Conservation (phyloP, 2,329 filamentous ascomycete species). For the Proliferodiscus dingleyae region DNA sequence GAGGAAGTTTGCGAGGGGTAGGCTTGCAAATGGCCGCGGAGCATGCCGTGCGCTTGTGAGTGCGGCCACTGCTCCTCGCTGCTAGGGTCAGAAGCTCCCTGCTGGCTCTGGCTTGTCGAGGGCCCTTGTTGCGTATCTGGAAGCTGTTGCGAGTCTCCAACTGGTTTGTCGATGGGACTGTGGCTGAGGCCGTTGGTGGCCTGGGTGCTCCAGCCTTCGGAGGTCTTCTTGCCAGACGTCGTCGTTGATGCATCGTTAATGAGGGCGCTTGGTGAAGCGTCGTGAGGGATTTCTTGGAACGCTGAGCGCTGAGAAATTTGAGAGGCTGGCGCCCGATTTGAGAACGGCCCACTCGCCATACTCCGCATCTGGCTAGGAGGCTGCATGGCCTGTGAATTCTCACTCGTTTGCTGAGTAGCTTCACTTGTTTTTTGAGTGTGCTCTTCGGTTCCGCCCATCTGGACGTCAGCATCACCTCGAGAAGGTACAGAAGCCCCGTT, state of each 20-base stretch:
- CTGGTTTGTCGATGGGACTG: constrained; percentile 23
- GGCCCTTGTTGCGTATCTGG: constrained; percentile 45
- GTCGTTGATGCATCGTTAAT: constrained; percentile 89
- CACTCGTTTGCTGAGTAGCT: constrained; percentile 14
- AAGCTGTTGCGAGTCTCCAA: constrained; percentile 31
- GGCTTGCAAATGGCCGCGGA: constrained; percentile 33
- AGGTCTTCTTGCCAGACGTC: constrained; percentile 74
- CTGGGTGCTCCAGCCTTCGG: constrained; percentile 64
- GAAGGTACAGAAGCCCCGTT: constrained; percentile 53
- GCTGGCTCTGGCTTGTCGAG: constrained; percentile 18
- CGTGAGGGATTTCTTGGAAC: constrained; percentile 52
- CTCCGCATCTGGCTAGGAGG: constrained; percentile 41
- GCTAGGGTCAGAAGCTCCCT: constrained; percentile 34
- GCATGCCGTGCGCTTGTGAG: constrained; percentile 52
- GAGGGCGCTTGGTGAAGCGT: constrained; percentile 52
- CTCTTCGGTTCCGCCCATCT: constrained; percentile 44
- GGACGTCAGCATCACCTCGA: constrained; percentile 46
- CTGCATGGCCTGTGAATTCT: constrained; percentile 43
- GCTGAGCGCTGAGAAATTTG: constrained; percentile 57
- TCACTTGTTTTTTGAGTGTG: constrained; percentile 34
- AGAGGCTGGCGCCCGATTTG: constrained; percentile 38
- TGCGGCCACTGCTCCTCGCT: constrained; percentile 53
- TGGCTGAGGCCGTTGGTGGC: constrained; percentile 32
- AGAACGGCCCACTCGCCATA: constrained; percentile 38
- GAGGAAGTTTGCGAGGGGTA: constrained; percentile 29